phyloP scores from a whole-genome alignment of 305 asterid species.

The Plantago coronopus region DNA sequence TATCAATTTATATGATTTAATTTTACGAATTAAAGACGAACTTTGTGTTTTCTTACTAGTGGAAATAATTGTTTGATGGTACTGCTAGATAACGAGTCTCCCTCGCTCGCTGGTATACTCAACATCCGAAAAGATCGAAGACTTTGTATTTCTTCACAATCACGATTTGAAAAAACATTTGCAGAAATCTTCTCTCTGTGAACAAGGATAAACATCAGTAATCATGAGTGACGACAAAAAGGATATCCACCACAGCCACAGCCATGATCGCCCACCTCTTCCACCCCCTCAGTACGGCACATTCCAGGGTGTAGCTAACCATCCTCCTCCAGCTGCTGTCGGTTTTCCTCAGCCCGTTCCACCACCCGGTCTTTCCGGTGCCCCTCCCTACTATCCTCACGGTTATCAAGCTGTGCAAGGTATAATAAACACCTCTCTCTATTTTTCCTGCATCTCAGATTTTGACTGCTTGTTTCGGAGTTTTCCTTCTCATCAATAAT shows the following conservation, averaged over 20 bases:
- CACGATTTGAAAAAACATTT: too few species aligned
- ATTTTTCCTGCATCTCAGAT: conserved; percentile 19
- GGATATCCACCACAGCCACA: conserved; percentile 32
- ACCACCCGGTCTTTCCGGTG: conserved; percentile 67
- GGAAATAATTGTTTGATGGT: too few species aligned
- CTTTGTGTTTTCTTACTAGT: too few species aligned
- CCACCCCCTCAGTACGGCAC: conserved; percentile 68
- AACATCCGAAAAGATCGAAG: too few species aligned
- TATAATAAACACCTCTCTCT: conserved; percentile 15
- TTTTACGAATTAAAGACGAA: too few species aligned
- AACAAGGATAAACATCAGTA: too few species aligned
- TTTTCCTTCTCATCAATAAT: too few species aligned
- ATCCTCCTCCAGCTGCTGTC: conserved; percentile 59
- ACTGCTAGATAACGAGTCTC: too few species aligned
- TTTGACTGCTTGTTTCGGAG: background rate
- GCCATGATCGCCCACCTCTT: conserved; percentile 27
- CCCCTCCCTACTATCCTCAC: conserved; percentile 44
- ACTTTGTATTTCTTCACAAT: too few species aligned
- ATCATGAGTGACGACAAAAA: conserved; percentile 54
- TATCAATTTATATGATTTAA: too few species aligned
- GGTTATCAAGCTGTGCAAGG: conserved; percentile 69
- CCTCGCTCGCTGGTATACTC: too few species aligned
- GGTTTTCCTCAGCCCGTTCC: conserved; percentile 91
- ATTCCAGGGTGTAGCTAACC: conserved; percentile 69
- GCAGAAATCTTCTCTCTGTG: too few species aligned